These are phyloP conservation scores for Hypoxylon lenormandii DNA, from an alignment of 495 filamentous ascomycete species.

Conservation along the genomic window DNA sequence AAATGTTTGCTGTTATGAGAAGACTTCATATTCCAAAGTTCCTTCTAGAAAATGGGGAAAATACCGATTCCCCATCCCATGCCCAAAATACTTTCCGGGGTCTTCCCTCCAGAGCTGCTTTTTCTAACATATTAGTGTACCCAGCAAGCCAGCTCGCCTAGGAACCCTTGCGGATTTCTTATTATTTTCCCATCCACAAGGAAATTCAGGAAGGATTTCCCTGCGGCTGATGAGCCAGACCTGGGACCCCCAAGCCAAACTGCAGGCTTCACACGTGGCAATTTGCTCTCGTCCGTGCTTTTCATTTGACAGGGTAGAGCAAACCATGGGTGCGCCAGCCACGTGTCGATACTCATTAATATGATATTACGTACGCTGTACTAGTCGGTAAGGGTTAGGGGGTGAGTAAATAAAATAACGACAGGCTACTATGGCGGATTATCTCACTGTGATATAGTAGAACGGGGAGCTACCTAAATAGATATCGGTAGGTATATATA, in stretches of 20 bases:
- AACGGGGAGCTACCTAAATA: too few species aligned
- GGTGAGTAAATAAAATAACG: too few species aligned
- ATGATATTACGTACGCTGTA: constrained; percentile 24
- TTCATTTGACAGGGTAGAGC: constrained; percentile 26
- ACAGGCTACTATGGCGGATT: neutral
- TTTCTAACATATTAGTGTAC: constrained; percentile 5
- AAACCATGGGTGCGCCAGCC: constrained; percentile 32
- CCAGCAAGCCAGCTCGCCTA: neutral
- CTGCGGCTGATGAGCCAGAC: constrained; percentile 34
- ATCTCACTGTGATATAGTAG: neutral
- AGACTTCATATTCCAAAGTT: constrained; percentile 5
- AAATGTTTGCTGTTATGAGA: constrained; percentile 1
- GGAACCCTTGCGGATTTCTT: constrained; percentile 4
- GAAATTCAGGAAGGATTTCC: constrained; percentile 17
- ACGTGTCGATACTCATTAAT: constrained; percentile 37
- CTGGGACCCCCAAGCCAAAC: neutral
- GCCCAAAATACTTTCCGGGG: neutral
- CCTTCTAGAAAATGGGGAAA: constrained; percentile 28
- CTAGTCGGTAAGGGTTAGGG: neutral
- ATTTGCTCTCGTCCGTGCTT: constrained; percentile 33
- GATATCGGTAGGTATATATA: too few species aligned
- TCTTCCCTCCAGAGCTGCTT: constrained; percentile 8
- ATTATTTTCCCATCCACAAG: constrained; percentile 21
- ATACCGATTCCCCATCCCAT: constrained; percentile 11
- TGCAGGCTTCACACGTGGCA: constrained; percentile 47